These are phyloP conservation scores for Alisma plantagoaquatica DNA, from an alignment of 106 monocot genomes.

Conservation along the genomic window DNA sequence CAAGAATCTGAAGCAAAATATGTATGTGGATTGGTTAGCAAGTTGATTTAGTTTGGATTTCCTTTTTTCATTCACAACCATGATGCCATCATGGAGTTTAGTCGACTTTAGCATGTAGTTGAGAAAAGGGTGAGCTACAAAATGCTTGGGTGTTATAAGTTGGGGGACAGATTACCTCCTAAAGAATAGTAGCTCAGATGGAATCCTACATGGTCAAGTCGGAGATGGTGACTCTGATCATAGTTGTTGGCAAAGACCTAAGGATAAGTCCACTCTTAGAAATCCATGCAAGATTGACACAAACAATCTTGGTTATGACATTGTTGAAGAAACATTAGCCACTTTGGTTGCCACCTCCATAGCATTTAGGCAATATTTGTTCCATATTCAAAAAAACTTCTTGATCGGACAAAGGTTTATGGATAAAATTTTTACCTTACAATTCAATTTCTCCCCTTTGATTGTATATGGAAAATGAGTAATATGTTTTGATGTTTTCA, in stretches of 20 bases:
- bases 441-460: not conserved
- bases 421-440: no score
- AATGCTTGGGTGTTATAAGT: constrained; percentile 32
- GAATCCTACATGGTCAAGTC: constrained; percentile 41
- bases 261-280: constrained; percentile 61
- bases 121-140: constrained; percentile 19
- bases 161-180: constrained; percentile 67
- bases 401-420: constrained; percentile 13
- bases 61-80: constrained; percentile 52
- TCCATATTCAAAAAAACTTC: constrained; percentile 11
- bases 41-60: constrained; percentile 54
- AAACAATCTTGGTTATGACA: constrained; percentile 36
- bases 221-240: constrained; percentile 71
- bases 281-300: constrained; percentile 24
- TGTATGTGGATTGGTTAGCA: no score
- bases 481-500: no score
- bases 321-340: constrained; percentile 56
- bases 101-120: constrained; percentile 27
- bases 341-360: no score
- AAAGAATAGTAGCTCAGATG: constrained; percentile 21
- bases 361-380: constrained; percentile 14
- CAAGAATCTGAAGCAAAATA: no score
- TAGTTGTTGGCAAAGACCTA: no score
- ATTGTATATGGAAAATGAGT: no score
- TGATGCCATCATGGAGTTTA: constrained; percentile 43